A percentile compares a stretch with the other conserved stretches of the same genome.
Evolutionary conservation across 2,329 filamentous ascomycete genomes (phyloP).

Genomic region (Rutstroemia sp.): DNA sequence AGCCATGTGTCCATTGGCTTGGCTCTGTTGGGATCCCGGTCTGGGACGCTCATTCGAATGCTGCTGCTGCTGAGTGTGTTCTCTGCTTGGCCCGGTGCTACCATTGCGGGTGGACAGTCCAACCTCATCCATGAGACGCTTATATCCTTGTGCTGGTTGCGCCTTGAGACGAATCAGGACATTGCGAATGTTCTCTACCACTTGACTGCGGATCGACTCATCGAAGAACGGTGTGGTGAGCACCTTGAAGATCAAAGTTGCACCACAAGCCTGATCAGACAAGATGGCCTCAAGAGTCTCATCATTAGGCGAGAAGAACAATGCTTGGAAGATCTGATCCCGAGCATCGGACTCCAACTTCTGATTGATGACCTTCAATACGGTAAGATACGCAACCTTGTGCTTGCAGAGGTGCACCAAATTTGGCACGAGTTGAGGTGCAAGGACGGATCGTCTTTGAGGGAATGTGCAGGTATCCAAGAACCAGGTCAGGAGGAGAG

Average conservation of each 20-base stretch:
- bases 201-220: conserved; percentile 77
- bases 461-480: conserved; percentile 97
- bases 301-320: conserved; percentile 88
- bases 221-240: conserved; percentile 97
- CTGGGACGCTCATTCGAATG: conserved; percentile 44
- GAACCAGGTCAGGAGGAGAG: conserved; percentile 92
- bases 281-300: conserved; percentile 84
- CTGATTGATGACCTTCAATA: conserved; percentile 97
- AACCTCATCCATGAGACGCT: conserved; percentile 97
- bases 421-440: conserved; percentile 85
- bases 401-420: conserved; percentile 94
- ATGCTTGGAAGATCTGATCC: conserved; percentile 78
- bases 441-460: conserved; percentile 80
- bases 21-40: conserved; percentile 44
- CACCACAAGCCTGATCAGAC: conserved; percentile 83
- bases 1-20: conserved; percentile 38
- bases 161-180: conserved; percentile 87
- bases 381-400: conserved; percentile 95
- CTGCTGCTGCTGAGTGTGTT: conserved; percentile 27
- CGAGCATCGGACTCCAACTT: conserved; percentile 88
- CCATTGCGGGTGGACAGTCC: conserved; percentile 66
- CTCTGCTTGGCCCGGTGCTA: conserved; percentile 30
- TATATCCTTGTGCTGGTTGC: conserved; percentile 91
- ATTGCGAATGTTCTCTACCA: conserved; percentile 85
- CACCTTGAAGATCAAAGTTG: conserved; percentile 97